A percentile compares a stretch with the other conserved stretches of the same genome.
These are phyloP conservation scores for Cudoniella acicularis DNA, from an alignment of 495 filamentous ascomycete genomes.

Conservation along the genomic window DNA sequence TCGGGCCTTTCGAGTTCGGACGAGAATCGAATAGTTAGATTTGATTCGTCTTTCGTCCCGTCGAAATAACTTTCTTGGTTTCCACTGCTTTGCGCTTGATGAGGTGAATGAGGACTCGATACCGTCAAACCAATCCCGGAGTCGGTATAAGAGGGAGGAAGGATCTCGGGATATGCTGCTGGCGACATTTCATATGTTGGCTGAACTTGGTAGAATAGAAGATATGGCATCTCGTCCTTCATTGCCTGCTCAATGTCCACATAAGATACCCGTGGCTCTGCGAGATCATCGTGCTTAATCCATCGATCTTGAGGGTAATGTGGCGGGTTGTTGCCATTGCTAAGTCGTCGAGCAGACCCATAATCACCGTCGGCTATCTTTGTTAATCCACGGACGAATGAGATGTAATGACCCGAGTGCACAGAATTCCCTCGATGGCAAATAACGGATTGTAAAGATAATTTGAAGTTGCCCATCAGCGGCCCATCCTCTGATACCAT, in stretches of 20 bases:
- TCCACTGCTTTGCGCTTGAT: conserved; percentile 27
- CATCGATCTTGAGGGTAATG: conserved; percentile 64
- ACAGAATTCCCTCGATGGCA: conserved; percentile 87
- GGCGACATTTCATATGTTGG: conserved; percentile 69
- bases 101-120: conserved; percentile 29
- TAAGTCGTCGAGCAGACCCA: conserved; percentile 47
- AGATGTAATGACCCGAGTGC: conserved; percentile 89
- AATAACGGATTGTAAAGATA: conserved; percentile 82
- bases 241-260: conserved; percentile 72
- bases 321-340: conserved; percentile 43
- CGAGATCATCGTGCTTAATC: conserved; percentile 89
- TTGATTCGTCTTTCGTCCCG: conserved; percentile 18
- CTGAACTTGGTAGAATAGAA: conserved; percentile 91
- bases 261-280: conserved; percentile 60
- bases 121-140: conserved; percentile 41
- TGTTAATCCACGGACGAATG: conserved; percentile 69
- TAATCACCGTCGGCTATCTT: conserved; percentile 47
- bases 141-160: conserved; percentile 31
- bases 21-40: conserved; percentile 20
- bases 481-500: conserved; percentile 45
- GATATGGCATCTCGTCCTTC: conserved; percentile 83
- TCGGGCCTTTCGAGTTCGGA: conserved; percentile 29
- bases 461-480: conserved; percentile 78
- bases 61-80: conserved; percentile 35
- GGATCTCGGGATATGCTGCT: conserved; percentile 13